Conservation (phyloP, 805 yeast species). For the Millerago galiae region DNA sequence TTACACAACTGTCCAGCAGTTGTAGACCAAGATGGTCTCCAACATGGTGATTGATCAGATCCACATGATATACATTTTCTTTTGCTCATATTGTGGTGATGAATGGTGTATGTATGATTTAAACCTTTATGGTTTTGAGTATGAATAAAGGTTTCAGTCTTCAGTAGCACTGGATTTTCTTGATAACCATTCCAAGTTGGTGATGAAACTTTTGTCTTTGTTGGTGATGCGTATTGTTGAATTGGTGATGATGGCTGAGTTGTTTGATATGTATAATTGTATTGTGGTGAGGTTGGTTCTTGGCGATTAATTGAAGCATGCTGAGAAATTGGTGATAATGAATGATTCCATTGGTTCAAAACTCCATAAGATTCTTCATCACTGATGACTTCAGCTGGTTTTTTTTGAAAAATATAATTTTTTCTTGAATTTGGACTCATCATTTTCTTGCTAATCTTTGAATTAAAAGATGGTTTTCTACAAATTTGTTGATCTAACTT, state of each 20-base stretch:
- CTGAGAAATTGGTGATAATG: conserved; percentile 12
- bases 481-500: conserved; percentile 17
- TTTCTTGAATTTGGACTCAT: conserved; percentile 10
- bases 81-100: conserved; percentile 21
- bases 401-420: conserved; percentile 9
- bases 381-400: conserved; percentile 9
- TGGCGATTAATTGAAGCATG: conserved; percentile 3
- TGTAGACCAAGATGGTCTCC: conserved; percentile 96
- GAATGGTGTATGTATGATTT: conserved; percentile 24
- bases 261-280: conserved; percentile 3
- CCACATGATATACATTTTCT: conserved; percentile 88
- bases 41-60: conserved; percentile 88
- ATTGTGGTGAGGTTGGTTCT: conserved; percentile 11
- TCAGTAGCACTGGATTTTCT: conserved; percentile 11
- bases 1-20: conserved; percentile 93
- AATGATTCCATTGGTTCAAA: conserved; percentile 5
- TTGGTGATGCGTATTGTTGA: neutral
- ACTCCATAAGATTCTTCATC: conserved; percentile 12
- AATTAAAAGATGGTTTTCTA: conserved; percentile 23
- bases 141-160: conserved; percentile 19
- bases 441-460: conserved; percentile 26
- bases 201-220: neutral
- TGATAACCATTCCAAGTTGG: conserved; percentile 14
- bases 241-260: conserved; percentile 2
- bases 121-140: conserved; percentile 24